Conservation (phyloP, 805 yeast genomes). For the Nakazawaea peltata region DNA sequence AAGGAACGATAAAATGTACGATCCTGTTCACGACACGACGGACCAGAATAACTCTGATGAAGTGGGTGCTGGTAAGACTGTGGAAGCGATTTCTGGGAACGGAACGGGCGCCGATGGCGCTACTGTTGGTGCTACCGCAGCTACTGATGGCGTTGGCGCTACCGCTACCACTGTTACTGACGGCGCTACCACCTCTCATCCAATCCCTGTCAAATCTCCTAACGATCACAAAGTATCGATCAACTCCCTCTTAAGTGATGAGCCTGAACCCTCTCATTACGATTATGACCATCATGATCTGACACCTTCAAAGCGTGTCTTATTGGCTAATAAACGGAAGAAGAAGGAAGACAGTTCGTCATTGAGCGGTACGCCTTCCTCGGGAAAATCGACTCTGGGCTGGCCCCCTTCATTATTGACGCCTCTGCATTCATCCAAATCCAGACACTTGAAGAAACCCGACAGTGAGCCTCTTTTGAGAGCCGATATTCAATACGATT, state of each 20-base stretch:
- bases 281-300: no score
- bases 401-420: neutral
- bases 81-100: no score
- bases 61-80: no score
- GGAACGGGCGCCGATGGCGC: neutral
- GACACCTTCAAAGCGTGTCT: slow-evolving; percentile 6
- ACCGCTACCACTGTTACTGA: neutral
- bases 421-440: no score
- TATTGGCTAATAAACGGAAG: slow-evolving; percentile 7
- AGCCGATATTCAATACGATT: slow-evolving; percentile 78
- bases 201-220: neutral
- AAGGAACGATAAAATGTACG: no score
- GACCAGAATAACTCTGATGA: neutral
- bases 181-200: neutral
- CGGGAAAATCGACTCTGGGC: neutral
- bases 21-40: slow-evolving; percentile 2
- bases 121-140: neutral
- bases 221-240: neutral
- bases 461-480: slow-evolving; percentile 94
- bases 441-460: slow-evolving; percentile 74
- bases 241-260: no score
- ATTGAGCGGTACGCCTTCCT: neutral
- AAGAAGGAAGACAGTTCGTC: slow-evolving; percentile 3
- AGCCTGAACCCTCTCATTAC: no score
- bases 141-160: neutral